Conservation (phyloP, 768 basidiomycete genomes). For the Lactarius hatsudake region DNA sequence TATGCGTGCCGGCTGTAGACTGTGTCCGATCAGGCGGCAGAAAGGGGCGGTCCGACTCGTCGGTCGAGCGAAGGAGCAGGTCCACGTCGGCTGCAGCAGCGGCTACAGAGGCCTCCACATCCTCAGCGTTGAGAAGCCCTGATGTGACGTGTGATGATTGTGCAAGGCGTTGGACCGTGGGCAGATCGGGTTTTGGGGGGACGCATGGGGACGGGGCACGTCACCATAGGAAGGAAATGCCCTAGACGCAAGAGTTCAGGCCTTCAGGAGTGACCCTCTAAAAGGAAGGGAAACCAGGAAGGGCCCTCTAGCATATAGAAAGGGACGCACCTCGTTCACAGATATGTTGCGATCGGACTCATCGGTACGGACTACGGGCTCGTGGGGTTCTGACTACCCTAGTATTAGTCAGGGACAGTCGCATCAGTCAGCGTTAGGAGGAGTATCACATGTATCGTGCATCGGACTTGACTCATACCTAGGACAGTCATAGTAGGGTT, state of each 20-base stretch:
- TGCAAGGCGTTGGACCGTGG: neutral
- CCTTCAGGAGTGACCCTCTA: slow-evolving; percentile 38
- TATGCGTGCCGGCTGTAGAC: neutral
- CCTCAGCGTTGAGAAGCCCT: neutral
- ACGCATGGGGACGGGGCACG: neutral
- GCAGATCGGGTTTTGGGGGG: slow-evolving; percentile 36
- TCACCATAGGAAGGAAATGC: neutral
- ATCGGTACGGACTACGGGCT: too few species aligned
- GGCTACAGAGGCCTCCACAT: neutral
- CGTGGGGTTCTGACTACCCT: too few species aligned
- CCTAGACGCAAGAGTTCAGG: slow-evolving; percentile 36
- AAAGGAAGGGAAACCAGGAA: neutral
- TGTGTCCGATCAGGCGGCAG: slow-evolving; percentile 27
- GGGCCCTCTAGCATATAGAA: neutral
- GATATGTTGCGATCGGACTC: too few species aligned
- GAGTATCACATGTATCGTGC: too few species aligned
- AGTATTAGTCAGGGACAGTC: too few species aligned
- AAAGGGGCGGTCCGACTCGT: slow-evolving; percentile 32
- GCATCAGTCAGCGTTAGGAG: too few species aligned
- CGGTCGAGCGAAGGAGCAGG: slow-evolving; percentile 13
- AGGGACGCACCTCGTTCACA: slow-evolving; percentile 49
- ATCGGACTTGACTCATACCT: too few species aligned
- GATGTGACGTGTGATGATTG: slow-evolving; percentile 29
- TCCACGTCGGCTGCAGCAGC: neutral
- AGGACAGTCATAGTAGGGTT: too few species aligned